Percentiles rank a stretch among this genome's conserved stretches.
phyloP scores from a whole-genome alignment of 2,329 filamentous ascomycete species.

The Atkinsonella hypoxylon region DNA sequence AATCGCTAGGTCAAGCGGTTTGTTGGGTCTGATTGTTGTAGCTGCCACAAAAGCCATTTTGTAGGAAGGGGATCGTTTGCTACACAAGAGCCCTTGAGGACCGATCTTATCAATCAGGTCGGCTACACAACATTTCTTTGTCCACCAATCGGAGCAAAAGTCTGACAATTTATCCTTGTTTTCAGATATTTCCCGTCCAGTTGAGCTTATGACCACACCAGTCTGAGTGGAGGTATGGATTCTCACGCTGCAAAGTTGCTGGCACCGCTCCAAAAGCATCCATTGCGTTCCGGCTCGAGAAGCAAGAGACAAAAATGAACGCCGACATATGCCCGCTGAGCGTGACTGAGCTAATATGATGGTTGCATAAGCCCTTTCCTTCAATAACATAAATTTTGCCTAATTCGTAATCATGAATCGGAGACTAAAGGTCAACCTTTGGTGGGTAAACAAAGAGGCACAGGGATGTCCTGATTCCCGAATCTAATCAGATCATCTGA shows the following conservation, averaged over 20 bases:
- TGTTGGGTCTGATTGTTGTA: no score
- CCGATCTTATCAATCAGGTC: not conserved
- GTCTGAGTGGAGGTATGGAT: not conserved
- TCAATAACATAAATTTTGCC: no score
- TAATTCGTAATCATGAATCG: no score
- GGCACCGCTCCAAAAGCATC: not conserved
- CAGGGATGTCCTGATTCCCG: not conserved
- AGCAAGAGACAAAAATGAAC: not conserved
- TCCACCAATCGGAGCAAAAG: not conserved
- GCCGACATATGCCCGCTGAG: not conserved
- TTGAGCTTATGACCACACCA: not conserved
- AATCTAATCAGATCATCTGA: conserved; percentile 3
- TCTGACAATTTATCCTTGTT: not conserved
- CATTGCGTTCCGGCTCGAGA: not conserved
- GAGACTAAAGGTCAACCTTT: not conserved
- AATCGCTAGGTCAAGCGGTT: not conserved
- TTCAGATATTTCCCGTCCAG: not conserved
- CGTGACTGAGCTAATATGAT: not conserved
- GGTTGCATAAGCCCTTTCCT: not conserved
- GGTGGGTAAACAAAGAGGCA: not conserved
- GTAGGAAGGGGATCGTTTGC: no score
- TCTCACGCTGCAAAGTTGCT: not conserved
- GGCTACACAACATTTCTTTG: not conserved
- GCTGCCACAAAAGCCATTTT: no score
- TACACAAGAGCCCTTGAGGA: not conserved